Conservation (phyloP, 306 rosid genomes). For the Vicia faba region DNA sequence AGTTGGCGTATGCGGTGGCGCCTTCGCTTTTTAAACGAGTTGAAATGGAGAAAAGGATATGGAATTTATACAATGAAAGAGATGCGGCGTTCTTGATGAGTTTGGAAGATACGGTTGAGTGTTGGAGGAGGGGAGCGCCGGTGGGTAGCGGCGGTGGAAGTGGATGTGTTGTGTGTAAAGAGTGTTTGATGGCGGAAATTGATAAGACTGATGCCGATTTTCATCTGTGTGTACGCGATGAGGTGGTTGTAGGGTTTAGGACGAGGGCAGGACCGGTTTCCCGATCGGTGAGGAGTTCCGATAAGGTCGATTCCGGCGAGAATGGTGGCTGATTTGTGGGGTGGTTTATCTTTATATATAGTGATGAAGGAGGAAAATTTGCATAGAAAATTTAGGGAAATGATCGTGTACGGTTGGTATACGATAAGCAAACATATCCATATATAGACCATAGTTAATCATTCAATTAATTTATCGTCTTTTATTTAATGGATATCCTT, state of each 20-base stretch:
- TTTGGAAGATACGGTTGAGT: slow-evolving; percentile 23
- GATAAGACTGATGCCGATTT: slow-evolving; percentile 42
- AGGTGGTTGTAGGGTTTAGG: slow-evolving; percentile 49
- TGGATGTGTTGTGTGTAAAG: slow-evolving; percentile 34
- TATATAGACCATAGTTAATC: too few relatives aligned
- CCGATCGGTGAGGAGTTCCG: slow-evolving; percentile 50
- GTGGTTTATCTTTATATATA: too few relatives aligned
- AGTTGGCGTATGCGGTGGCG: not conserved
- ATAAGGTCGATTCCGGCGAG: too few relatives aligned
- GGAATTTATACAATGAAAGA: slow-evolving; percentile 40
- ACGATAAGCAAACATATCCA: too few relatives aligned
- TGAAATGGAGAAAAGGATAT: slow-evolving; percentile 39
- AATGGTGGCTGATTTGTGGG: too few relatives aligned
- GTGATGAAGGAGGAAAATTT: too few relatives aligned
- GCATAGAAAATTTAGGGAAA: too few relatives aligned
- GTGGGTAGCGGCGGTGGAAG: not conserved
- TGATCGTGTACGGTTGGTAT: too few relatives aligned
- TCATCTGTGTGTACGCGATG: slow-evolving; percentile 60
- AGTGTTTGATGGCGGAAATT: slow-evolving; percentile 44
- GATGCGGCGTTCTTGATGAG: slow-evolving; percentile 38
- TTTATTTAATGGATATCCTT: too few relatives aligned
- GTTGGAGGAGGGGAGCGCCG: not conserved
- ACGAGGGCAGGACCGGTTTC: slow-evolving; percentile 64
- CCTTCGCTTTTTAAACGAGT: slow-evolving; percentile 9
- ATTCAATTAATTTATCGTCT: too few relatives aligned